phyloP scores from a whole-genome alignment of 2,329 filamentous ascomycete genomes.

The Calonectria pauciramosa region DNA sequence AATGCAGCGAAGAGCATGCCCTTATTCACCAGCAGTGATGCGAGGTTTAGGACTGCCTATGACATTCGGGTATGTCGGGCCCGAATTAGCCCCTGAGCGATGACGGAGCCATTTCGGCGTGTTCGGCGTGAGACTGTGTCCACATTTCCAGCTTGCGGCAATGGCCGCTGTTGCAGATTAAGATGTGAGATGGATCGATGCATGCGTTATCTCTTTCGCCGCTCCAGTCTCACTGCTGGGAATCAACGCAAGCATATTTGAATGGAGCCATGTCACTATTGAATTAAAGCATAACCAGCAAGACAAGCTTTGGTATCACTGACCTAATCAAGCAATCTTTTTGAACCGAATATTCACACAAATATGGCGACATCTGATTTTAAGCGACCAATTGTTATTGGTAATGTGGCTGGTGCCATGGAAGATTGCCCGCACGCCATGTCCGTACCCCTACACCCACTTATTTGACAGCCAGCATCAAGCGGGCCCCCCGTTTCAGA shows the following conservation, averaged over 20 bases:
- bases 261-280: background rate
- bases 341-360: background rate
- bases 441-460: background rate
- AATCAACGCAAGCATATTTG: background rate
- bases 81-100: background rate
- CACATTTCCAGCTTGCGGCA: background rate
- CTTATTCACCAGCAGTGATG: background rate
- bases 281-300: background rate
- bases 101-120: background rate
- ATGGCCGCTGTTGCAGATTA: background rate
- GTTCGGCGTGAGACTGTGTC: background rate
- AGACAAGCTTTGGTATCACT: background rate
- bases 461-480: too few relatives aligned
- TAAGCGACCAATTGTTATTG: conserved; percentile 20
- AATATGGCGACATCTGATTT: background rate
- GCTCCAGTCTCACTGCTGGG: background rate
- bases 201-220: background rate
- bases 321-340: background rate
- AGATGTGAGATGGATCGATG: background rate
- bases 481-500: too few relatives aligned
- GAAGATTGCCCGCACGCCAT: conserved; percentile 23
- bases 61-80: background rate
- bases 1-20: background rate
- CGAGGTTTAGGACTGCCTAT: background rate
- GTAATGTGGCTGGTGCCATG: conserved; percentile 29